phyloP scores from a whole-genome alignment of 2,329 filamentous ascomycete species.

The Trichophyton simii region DNA sequence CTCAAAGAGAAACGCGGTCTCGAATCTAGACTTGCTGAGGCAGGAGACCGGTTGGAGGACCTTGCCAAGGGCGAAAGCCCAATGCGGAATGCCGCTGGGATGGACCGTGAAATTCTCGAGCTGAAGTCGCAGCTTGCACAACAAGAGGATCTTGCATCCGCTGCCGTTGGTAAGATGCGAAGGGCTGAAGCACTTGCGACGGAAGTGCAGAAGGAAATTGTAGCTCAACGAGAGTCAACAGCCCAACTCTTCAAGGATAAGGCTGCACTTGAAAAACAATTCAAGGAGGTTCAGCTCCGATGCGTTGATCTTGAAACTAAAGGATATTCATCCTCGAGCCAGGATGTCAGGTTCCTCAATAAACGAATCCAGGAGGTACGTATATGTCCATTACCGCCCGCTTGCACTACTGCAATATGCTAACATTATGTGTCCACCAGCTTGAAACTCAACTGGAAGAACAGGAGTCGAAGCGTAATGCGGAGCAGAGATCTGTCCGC shows the following conservation, averaged over 20 bases:
- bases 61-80: constrained; percentile 75
- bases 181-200: constrained; percentile 74
- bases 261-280: constrained; percentile 70
- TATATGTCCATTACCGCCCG: constrained; percentile 14
- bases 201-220: constrained; percentile 88
- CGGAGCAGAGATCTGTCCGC: constrained; percentile 74
- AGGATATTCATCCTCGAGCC: constrained; percentile 84
- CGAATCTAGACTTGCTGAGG: constrained; percentile 73
- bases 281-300: constrained; percentile 81
- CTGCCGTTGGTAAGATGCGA: constrained; percentile 94
- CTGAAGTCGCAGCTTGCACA: constrained; percentile 80
- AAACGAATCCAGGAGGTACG: constrained; percentile 86
- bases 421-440: constrained; percentile 34
- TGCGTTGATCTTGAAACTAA: constrained; percentile 94
- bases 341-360: constrained; percentile 89
- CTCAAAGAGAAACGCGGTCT: constrained; percentile 81
- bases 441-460: constrained; percentile 78
- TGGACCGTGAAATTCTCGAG: constrained; percentile 79
- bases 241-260: constrained; percentile 81
- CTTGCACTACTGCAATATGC: constrained; percentile 5
- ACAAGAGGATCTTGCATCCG: constrained; percentile 81
- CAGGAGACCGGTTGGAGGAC: constrained; percentile 77
- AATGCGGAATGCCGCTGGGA: constrained; percentile 74
- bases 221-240: constrained; percentile 68
- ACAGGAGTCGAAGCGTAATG: constrained; percentile 64